Evolutionary conservation across 2,329 filamentous ascomycete species (phyloP), one percentile per base, ranked within the genome.

Genomic region (Mariannaea sp.): DNA sequence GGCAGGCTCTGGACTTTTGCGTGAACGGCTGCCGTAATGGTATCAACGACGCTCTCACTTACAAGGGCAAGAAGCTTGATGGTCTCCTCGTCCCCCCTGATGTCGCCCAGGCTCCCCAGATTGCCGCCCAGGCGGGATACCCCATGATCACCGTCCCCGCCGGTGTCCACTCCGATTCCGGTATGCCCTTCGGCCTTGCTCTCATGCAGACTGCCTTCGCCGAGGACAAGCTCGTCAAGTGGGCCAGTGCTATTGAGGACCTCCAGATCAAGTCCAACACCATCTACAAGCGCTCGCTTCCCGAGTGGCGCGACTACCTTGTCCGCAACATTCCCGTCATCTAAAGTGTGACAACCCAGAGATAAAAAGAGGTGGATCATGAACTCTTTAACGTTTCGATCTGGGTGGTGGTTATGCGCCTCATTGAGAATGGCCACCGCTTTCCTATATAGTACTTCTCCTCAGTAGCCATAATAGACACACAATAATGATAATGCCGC

Each of bases 41-140:
- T 5, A 90, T 92, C 53, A 82, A 92, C 62, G 82, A 82, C 9
- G 88, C 87, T 2, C 75, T 92, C 6, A 70, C 65, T 6, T 68
- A 78, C 58, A 69, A 75, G 17, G 73, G 73, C 4, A 69, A 65
- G 41, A 73, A 70, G 16, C 73, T 91, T 1, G 79, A 84, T 50
- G 88, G 81, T 2, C 74, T 92, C 2, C 75, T 92, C 1, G 85
- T 89, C 0, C 88, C 88, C 5, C 77, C 86, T 0, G 83, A 88
- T 64, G 84, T 87, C 3, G 87, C 80, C 0, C 85, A 89, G 68
- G 81, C 82, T 4, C 84, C 84, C 57, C 84, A 89, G 70, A 81
- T 89, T 54, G 85, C 87, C 0, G 88, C 89, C 0, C 87, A 91
- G 71, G 89, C 88, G 5, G 87, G 88, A 0, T 92, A 91, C 65